Conservation (phyloP, 805 yeast species). For the Nakazawaea pomicola region DNA sequence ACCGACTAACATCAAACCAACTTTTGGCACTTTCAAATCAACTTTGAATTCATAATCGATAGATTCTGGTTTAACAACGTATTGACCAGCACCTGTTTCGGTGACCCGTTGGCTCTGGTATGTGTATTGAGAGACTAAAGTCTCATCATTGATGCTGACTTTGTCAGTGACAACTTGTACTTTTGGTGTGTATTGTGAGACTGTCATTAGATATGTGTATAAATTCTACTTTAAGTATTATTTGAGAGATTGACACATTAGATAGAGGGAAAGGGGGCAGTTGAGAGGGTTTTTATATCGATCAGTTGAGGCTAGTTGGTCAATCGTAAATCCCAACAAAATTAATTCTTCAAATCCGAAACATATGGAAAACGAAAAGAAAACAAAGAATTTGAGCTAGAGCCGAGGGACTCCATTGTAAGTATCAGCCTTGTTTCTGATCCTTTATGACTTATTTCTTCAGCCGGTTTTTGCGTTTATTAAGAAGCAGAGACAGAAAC, state of each 20-base stretch:
- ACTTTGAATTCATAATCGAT: constrained; percentile 82
- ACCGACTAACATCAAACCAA: constrained; percentile 89
- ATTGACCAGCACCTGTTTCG: constrained; percentile 43
- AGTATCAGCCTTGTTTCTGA: too few relatives aligned
- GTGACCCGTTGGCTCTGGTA: constrained; percentile 76
- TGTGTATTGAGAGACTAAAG: constrained; percentile 56
- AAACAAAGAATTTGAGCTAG: too few relatives aligned
- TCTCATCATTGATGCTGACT: constrained; percentile 42
- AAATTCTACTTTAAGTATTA: constrained; percentile 44
- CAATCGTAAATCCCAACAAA: constrained; percentile 1
- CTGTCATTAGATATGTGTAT: constrained; percentile 32
- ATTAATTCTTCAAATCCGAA: too few relatives aligned
- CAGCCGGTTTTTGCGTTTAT: too few relatives aligned
- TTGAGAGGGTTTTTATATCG: not conserved
- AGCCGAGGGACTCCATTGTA: too few relatives aligned
- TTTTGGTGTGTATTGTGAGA: constrained; percentile 27
- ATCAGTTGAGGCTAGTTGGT: too few relatives aligned
- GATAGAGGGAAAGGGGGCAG: not conserved
- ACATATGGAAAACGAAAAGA: too few relatives aligned
- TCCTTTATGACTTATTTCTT: too few relatives aligned
- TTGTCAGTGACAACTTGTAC: constrained; percentile 56
- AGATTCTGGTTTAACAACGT: constrained; percentile 63
- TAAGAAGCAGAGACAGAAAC: too few relatives aligned
- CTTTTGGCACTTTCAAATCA: constrained; percentile 74
- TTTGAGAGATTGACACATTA: constrained; percentile 25